phyloP scores from a whole-genome alignment of 2,329 filamentous ascomycete species.

The Penicillium sp. region DNA sequence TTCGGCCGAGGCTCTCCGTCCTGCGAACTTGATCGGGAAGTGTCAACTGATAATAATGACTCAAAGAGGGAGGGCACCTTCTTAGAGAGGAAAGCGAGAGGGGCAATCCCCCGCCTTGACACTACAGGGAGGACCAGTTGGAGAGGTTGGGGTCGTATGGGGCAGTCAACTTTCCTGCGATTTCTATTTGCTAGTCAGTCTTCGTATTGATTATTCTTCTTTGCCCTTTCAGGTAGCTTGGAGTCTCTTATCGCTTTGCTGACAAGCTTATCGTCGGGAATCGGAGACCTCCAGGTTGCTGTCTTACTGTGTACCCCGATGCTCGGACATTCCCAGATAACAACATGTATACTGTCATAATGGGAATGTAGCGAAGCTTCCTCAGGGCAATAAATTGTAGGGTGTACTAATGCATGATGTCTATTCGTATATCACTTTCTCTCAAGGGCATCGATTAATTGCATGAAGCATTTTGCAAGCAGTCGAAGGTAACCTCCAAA shows the following conservation, averaged over 20 bases:
- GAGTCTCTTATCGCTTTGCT: not conserved
- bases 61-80: not conserved
- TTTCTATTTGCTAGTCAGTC: not conserved
- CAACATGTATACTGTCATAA: too few relatives aligned
- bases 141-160: conserved; percentile 4
- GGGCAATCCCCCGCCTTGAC: conserved; percentile 5
- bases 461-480: too few relatives aligned
- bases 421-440: too few relatives aligned
- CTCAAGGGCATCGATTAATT: too few relatives aligned
- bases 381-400: too few relatives aligned
- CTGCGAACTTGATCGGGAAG: not conserved
- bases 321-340: not conserved
- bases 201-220: not conserved
- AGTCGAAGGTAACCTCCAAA: too few relatives aligned
- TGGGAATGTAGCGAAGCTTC: too few relatives aligned
- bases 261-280: not conserved
- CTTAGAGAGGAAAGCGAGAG: not conserved
- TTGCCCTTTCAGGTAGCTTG: not conserved
- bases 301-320: not conserved
- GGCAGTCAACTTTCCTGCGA: not conserved
- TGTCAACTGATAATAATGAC: not conserved
- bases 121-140: not conserved
- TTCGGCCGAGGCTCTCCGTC: not conserved
- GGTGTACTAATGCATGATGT: too few relatives aligned
- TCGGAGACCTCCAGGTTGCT: not conserved